These are phyloP conservation scores for Sporothrix brasiliensis DNA, from an alignment of 2,329 filamentous ascomycete genomes.

Conservation along the genomic window DNA sequence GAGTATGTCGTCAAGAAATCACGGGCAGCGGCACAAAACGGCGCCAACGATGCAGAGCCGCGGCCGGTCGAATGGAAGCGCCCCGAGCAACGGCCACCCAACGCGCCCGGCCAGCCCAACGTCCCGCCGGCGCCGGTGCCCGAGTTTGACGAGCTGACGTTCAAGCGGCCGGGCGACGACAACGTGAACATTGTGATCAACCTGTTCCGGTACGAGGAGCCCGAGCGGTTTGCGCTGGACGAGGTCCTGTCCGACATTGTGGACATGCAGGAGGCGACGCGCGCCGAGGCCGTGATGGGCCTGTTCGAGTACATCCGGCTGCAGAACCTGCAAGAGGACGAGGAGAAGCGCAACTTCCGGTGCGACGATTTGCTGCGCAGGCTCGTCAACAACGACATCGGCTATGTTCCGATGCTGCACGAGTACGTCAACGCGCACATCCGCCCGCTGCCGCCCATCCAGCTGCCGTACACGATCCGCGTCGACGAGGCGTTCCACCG, in stretches of 20 bases:
- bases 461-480: constrained; percentile 88
- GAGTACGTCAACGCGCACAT: constrained; percentile 80
- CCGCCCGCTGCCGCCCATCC: constrained; percentile 75
- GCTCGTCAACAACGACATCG: constrained; percentile 73
- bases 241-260: constrained; percentile 79
- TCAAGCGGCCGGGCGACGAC: constrained; percentile 89
- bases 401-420: constrained; percentile 83
- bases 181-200: constrained; percentile 91
- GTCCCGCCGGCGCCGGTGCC: constrained; percentile 52
- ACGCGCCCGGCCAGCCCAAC: constrained; percentile 42
- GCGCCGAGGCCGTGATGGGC: constrained; percentile 84
- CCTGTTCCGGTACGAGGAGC: constrained; percentile 78
- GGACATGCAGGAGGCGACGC: constrained; percentile 83
- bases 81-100: constrained; percentile 59
- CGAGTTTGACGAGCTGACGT: constrained; percentile 89
- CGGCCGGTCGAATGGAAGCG: constrained; percentile 83
- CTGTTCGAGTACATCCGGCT: constrained; percentile 94
- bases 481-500: constrained; percentile 83
- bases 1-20: constrained; percentile 63
- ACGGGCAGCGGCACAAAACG: constrained; percentile 39
- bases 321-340: constrained; percentile 86
- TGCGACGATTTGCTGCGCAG: constrained; percentile 82
- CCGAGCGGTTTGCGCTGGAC: constrained; percentile 81
- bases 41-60: background rate
- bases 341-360: constrained; percentile 88